phyloP scores from a whole-genome alignment of 1,284 basidiomycete genomes.

The Meira miltonrushii region DNA sequence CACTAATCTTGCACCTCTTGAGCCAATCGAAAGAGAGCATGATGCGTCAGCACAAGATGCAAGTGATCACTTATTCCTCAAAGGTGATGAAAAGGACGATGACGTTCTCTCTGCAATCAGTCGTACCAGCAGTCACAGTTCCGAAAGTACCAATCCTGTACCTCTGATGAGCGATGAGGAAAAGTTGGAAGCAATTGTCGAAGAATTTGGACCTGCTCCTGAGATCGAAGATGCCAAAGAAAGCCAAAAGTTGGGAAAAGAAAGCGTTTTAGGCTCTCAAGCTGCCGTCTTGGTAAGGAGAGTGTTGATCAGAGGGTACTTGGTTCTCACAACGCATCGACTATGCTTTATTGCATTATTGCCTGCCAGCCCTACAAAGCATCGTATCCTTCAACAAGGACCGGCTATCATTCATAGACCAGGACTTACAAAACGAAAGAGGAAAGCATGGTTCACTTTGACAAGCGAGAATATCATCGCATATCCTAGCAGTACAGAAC shows the following conservation, averaged over 20 bases:
- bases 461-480: slow-evolving; percentile 23
- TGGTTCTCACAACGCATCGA: slow-evolving; percentile 37
- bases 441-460: slow-evolving; percentile 39
- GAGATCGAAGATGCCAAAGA: slow-evolving; percentile 16
- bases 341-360: slow-evolving; percentile 42
- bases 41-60: slow-evolving; percentile 11
- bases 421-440: slow-evolving; percentile 28
- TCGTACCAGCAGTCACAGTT: neutral
- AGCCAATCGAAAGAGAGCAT: too few species aligned
- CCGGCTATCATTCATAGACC: slow-evolving; percentile 32
- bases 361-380: slow-evolving; percentile 8
- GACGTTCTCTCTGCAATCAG: slow-evolving; percentile 3
- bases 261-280: slow-evolving; percentile 24
- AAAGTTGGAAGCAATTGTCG: slow-evolving; percentile 31
- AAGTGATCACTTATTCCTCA: slow-evolving; percentile 5
- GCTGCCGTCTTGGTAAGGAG: slow-evolving; percentile 33
- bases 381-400: slow-evolving; percentile 18
- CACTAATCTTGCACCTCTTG: too few species aligned
- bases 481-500: slow-evolving; percentile 36
- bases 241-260: slow-evolving; percentile 8
- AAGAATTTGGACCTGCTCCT: slow-evolving; percentile 38
- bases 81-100: slow-evolving; percentile 11
- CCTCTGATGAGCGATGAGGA: slow-evolving; percentile 18
- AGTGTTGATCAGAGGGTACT: slow-evolving; percentile 38
- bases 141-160: slow-evolving; percentile 5